Conservation (phyloP, 139 green algal genomes). For the Closterium sp. region DNA sequence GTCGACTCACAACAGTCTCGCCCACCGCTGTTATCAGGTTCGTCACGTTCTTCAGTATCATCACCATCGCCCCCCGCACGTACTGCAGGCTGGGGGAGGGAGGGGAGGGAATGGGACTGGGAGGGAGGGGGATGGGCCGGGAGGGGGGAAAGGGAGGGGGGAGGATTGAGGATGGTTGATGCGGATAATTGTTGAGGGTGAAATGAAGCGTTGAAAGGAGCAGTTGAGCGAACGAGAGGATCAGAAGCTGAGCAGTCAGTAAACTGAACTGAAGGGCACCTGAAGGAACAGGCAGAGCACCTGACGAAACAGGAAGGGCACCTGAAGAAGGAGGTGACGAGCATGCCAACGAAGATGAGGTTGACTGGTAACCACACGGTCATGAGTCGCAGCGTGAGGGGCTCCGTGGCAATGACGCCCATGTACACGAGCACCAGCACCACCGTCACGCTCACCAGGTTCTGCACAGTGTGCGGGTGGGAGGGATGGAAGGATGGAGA, state of each 20-base stretch:
- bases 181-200: not conserved
- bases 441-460: not conserved
- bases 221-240: not conserved
- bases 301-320: not conserved
- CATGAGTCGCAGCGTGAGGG: constrained; percentile 42
- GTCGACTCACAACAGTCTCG: too few relatives aligned
- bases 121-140: too few relatives aligned
- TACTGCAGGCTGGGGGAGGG: constrained; percentile 9
- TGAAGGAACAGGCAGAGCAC: too few relatives aligned
- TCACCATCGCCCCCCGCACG: constrained; percentile 87
- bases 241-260: not conserved
- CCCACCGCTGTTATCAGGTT: constrained; percentile 15
- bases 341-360: constrained; percentile 90
- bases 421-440: not conserved
- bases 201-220: not conserved
- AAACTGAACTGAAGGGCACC: not conserved
- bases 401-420: constrained; percentile 37
- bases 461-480: constrained; percentile 9
- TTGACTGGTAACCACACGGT: constrained; percentile 87
- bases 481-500: too few relatives aligned
- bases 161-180: too few relatives aligned
- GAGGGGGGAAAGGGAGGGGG: too few relatives aligned
- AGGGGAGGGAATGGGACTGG: not conserved
- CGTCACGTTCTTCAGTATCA: not conserved
- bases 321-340: constrained; percentile 59